Base-by-base conservation (phyloP, 78 protist genomes). In the Polysphondylium violaceum region DNA sequence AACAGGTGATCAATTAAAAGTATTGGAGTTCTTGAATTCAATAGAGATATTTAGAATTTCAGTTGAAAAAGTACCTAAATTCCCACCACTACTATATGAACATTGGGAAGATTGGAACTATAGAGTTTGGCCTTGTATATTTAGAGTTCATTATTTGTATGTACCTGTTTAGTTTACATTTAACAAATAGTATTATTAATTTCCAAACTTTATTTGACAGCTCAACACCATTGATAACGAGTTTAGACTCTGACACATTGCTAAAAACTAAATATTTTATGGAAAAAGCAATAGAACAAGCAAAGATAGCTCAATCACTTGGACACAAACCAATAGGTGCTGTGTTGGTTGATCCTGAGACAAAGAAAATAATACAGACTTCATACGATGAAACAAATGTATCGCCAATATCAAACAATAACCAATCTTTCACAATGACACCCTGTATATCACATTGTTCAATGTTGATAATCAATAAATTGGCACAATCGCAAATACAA, bases 201-300 rank as follows among this genome's bases (percentile, higher is more conserved):
- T 29, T 33, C 5, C 1, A 53, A 23, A 41, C 23, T 23, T 33
- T 29, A 50, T 29, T 38, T 43, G 3, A 19, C 27, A 78, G 88
- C 27, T 79, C 88, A 25, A 79, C 88, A 38, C 88, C 88, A 67
- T 67, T 79, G 59, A 44, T 79, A 43, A 43, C 60, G 16, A 79
- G 53, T 25, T 36, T 79, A 35, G 74, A 79, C 8, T 58, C 67
- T 69, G 27, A 43, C 55, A 40, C 38, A 41, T 17, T 83, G 43
- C n/a, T 36, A 40, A 7, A 16, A 27, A 83, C 69, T 76, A 55
- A 47, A 40, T 16, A n/a, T 5, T 41, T 36, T 69, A 83, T 83
- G 90, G 41, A 38, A 8, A 33, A 17, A 8, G 90, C 90, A 38
- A 55, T 83, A 14, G 78, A 83, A 43, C 90, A 83, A 44, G 90